Percentiles rank a stretch among this genome's conserved stretches.
These are phyloP conservation scores for Biscogniauxia mediterranea DNA, from an alignment of 2,329 filamentous ascomycete genomes.

Conservation along the genomic window DNA sequence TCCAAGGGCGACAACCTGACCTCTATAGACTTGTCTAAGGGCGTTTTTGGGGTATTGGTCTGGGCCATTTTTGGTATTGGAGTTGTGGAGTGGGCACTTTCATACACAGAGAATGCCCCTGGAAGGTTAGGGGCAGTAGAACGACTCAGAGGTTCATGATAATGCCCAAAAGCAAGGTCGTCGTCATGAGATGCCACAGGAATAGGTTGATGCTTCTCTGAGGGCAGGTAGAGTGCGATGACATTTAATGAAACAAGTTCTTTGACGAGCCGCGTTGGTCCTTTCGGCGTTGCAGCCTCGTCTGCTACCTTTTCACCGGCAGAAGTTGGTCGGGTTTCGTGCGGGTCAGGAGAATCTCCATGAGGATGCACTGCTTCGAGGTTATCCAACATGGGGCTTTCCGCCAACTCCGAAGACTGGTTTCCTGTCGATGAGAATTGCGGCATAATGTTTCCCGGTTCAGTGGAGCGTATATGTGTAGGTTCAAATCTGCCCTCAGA, in stretches of 20 bases:
- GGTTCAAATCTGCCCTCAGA: constrained; percentile 8
- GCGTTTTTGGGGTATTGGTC: constrained; percentile 8
- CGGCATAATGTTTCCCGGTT: neutral
- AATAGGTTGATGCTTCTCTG: constrained; percentile 43
- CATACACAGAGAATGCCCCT: constrained; percentile 58
- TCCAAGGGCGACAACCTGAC: constrained; percentile 51
- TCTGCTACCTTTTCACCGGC: constrained; percentile 29
- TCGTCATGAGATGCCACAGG: constrained; percentile 29
- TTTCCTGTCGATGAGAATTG: neutral
- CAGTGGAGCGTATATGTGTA: neutral
- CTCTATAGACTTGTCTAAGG: constrained; percentile 43
- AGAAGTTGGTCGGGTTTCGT: neutral
- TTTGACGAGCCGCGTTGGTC: constrained; percentile 54
- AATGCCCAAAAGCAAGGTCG: neutral
- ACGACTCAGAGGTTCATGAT: constrained; percentile 15
- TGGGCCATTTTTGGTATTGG: constrained; percentile 15
- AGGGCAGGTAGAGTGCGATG: constrained; percentile 56
- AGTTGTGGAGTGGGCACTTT: constrained; percentile 24
- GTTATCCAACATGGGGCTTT: constrained; percentile 16
- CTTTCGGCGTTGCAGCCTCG: constrained; percentile 49
- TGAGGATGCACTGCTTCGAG: constrained; percentile 18
- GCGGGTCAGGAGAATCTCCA: constrained; percentile 15
- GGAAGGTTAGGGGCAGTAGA: constrained; percentile 52
- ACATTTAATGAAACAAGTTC: constrained; percentile 50
- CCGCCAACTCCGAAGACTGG: constrained; percentile 1